Conservation (phyloP, 768 basidiomycete genomes). For the Tephrocybe sp. region DNA sequence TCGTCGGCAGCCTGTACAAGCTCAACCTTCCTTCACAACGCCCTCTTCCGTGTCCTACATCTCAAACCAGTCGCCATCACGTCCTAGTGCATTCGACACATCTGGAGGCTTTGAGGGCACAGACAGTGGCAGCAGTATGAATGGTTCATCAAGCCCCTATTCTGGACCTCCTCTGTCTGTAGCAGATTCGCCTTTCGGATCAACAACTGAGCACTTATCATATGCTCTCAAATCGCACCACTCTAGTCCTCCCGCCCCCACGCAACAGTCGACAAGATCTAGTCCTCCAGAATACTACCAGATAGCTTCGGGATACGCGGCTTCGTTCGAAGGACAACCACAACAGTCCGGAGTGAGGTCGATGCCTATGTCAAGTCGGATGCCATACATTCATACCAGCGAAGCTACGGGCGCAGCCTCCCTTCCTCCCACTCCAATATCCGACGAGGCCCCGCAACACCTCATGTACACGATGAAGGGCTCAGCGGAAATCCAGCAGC, state of each 20-base stretch:
- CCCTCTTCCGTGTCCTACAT: slow-evolving; percentile 6
- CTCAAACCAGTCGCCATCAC: slow-evolving; percentile 14
- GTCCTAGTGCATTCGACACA: slow-evolving; percentile 20
- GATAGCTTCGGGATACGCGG: slow-evolving; percentile 12
- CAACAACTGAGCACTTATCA: slow-evolving; percentile 18
- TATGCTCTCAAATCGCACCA: slow-evolving; percentile 19
- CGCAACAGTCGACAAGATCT: slow-evolving; percentile 13
- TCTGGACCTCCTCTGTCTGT: slow-evolving; percentile 24
- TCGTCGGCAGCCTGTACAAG: slow-evolving; percentile 13
- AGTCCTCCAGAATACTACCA: slow-evolving; percentile 20
- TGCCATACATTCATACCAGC: neutral
- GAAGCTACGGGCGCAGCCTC: slow-evolving; percentile 9
- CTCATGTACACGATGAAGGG: slow-evolving; percentile 28
- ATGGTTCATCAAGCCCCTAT: slow-evolving; percentile 24
- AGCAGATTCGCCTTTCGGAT: slow-evolving; percentile 29
- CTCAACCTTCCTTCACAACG: slow-evolving; percentile 11
- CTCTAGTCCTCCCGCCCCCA: slow-evolving; percentile 25
- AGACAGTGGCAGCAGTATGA: neutral
- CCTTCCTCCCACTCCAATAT: slow-evolving; percentile 17
- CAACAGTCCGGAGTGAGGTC: slow-evolving; percentile 11
- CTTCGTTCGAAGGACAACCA: slow-evolving; percentile 17
- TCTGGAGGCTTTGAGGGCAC: slow-evolving; percentile 16
- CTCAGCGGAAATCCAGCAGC: slow-evolving; percentile 21
- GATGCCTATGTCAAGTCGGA: slow-evolving; percentile 7
- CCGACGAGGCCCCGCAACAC: slow-evolving; percentile 20